phyloP scores from a whole-genome alignment of 2,329 filamentous ascomycete species.

The Claviceps humidiphila region DNA sequence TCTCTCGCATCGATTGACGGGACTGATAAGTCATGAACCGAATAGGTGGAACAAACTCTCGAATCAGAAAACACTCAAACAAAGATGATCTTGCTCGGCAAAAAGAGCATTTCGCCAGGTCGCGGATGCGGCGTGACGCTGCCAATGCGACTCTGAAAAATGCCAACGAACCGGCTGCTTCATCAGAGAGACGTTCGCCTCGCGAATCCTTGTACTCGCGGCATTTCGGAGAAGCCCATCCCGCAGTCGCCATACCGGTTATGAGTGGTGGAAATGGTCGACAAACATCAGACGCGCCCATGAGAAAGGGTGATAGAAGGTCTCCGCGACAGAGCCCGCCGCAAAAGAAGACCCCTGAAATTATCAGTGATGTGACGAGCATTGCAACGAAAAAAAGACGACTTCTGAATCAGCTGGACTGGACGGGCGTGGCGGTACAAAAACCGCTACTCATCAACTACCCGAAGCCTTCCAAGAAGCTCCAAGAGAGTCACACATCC shows the following conservation, averaged over 20 bases:
- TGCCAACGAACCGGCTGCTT: neutral
- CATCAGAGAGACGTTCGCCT: neutral
- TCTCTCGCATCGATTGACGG: neutral
- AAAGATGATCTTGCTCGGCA: conserved; percentile 22
- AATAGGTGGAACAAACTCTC: conserved; percentile 25
- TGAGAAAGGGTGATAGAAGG: neutral
- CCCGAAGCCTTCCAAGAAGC: conserved; percentile 7
- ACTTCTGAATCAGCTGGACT: conserved; percentile 16
- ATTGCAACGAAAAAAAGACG: conserved; percentile 13
- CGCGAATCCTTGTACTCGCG: neutral
- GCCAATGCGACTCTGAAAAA: neutral
- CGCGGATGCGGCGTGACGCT: conserved; percentile 11
- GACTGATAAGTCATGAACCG: conserved; percentile 25
- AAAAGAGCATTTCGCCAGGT: conserved; percentile 25
- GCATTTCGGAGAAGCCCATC: neutral
- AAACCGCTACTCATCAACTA: conserved; percentile 15
- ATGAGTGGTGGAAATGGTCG: conserved; percentile 2
- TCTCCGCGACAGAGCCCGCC: neutral
- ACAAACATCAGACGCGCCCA: neutral
- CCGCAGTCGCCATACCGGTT: neutral
- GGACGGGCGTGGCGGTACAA: conserved; percentile 19
- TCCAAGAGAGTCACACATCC: neutral
- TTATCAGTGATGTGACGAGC: neutral
- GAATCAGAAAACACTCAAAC: conserved; percentile 20
- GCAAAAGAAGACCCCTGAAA: neutral